Percentiles rank a stretch among this genome's conserved stretches.
These are phyloP conservation scores for Karstenula rhodostoma DNA, from an alignment of 2,329 filamentous ascomycete species.

Conservation along the genomic window DNA sequence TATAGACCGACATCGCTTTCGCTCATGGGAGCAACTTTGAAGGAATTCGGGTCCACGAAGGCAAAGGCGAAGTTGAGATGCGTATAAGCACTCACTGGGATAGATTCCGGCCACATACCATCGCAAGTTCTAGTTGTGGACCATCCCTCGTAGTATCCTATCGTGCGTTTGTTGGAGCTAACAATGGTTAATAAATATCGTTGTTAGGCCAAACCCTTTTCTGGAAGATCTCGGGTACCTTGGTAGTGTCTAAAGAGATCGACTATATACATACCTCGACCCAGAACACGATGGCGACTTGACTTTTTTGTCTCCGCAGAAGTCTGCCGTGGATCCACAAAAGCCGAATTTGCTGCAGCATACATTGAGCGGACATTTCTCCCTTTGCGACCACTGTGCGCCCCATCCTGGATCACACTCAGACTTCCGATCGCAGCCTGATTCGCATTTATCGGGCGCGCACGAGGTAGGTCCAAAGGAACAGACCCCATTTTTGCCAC, in stretches of 20 bases:
- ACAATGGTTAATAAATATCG: no score
- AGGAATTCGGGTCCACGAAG: not conserved
- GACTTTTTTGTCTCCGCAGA: no score
- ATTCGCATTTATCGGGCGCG: not conserved
- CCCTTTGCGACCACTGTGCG: not conserved
- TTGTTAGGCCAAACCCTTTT: no score
- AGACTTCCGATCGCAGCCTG: not conserved
- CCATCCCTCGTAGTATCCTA: not conserved
- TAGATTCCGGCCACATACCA: not conserved
- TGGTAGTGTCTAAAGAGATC: no score
- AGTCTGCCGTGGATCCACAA: not conserved
- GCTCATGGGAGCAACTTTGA: not conserved
- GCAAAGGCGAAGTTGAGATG: not conserved
- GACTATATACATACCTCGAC: no score
- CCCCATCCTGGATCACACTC: not conserved
- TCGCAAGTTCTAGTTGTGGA: not conserved
- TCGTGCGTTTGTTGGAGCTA: no score
- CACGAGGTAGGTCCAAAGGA: not conserved
- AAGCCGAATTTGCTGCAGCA: not conserved
- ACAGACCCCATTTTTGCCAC: no score
- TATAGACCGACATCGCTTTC: not conserved
- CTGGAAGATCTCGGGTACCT: no score
- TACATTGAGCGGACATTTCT: not conserved
- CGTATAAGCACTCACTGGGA: not conserved
- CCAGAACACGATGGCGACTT: no score